Evolutionary conservation across 371 early-diverging fungal genomes (phyloP), one percentile per base, ranked within the genome.

Genomic region (Syncephalis fuscata): DNA sequence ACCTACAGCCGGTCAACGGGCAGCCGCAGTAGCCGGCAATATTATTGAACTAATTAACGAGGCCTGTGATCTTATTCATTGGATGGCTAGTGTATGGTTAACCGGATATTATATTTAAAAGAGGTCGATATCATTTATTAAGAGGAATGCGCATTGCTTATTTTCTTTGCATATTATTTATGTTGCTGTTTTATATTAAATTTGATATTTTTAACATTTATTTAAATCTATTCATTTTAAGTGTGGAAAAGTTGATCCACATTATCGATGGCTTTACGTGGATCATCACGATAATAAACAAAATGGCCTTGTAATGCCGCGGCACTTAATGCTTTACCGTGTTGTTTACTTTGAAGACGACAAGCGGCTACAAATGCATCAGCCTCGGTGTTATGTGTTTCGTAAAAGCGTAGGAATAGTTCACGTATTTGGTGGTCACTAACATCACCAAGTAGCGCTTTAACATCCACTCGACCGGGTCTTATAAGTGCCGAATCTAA

Each of bases 401-500:
- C 80, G 61, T 87, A 97, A 65, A 97, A 97, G 37, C 89, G 67
- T 47, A 76, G 58, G 56, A 93, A 97, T 86, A 97, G 87, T 10
- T 60, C 53, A 15, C 67, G 60, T 20, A 88, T 80, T 66, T 96
- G 92, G 37, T 62, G 49, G 4, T 70, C 68, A 1, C 82, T 74
- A 0, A 87, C 92, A 54, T 89, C 77, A 14, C 85, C 98, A 19
- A 99, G 70, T 46, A 73, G 79, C 45, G 86, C 85, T 56, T 92
- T 85, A 50, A 92, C 48, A 55, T 99, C 99, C 9, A 99, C 93
- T 39, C 99, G 76, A 1, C 99, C 99, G 2, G 99, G 99, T 26
- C 99, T 74, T 49, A 99, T 82, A 39, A 99, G 68, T 0, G 99
- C 99, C 2, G 91, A 85, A 62, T 99, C 99, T 39, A 99, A 74